Percentiles rank a stretch among this genome's conserved stretches.
Evolutionary conservation across 495 filamentous ascomycete species (phyloP).

Genomic region (Neurospora discreta): DNA sequence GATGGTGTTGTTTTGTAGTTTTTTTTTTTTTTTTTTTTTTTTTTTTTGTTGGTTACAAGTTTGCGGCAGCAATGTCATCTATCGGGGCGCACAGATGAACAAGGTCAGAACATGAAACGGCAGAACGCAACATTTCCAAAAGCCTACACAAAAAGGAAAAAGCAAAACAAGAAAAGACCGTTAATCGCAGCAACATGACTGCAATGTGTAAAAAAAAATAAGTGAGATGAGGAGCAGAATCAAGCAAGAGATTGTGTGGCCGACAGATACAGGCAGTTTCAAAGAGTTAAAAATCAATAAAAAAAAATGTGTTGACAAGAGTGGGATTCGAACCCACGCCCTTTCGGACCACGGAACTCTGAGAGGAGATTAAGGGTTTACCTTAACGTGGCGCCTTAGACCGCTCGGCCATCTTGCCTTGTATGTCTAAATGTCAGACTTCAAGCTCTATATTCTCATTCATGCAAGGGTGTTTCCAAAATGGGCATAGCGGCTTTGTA

Average conservation of each 20-base stretch:
- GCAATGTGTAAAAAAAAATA: not conserved
- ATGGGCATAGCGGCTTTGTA: too few relatives aligned
- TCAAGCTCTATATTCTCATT: fast-evolving
- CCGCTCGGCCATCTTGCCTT: not conserved
- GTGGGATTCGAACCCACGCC: constrained; percentile 29
- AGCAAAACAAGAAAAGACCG: not conserved
- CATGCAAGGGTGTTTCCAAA: too few relatives aligned
- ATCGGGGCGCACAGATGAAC: not conserved
- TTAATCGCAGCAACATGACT: not conserved
- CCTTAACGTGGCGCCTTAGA: too few relatives aligned
- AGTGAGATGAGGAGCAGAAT: not conserved
- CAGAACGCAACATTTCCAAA: not conserved
- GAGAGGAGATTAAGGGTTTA: not conserved
- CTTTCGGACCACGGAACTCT: constrained; percentile 19
- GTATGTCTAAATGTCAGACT: not conserved
- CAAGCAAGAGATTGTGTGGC: too few relatives aligned
- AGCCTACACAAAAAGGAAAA: fast-evolving
- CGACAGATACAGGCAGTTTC: fast-evolving
- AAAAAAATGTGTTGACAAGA: constrained; percentile 9
- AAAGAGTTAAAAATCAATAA: too few relatives aligned
- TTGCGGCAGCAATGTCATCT: not conserved
- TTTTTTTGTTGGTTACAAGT: too few relatives aligned
- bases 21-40: too few relatives aligned
- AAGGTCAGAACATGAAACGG: not conserved
- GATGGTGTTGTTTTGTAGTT: constrained; percentile 11